Percentiles rank a stretch among this genome's conserved stretches.
Conservation (phyloP, 441 rosid genomes). For the Erysimum pusillum region DNA sequence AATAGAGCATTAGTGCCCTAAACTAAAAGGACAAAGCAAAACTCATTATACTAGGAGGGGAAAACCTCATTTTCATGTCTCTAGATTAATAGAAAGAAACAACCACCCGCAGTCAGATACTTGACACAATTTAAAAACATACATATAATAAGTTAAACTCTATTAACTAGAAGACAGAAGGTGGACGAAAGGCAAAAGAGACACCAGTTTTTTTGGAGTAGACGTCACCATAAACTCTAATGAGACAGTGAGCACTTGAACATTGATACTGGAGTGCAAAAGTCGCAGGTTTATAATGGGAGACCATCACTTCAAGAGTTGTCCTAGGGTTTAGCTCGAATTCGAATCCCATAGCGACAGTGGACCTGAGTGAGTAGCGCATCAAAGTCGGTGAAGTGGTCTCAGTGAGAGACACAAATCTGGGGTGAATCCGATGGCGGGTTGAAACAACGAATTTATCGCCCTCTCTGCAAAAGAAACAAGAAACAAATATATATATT, state of each 20-base stretch:
- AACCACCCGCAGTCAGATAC: too few relatives aligned
- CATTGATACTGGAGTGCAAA: neutral
- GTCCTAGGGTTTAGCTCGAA: neutral
- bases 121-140: too few relatives aligned
- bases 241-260: neutral
- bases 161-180: neutral
- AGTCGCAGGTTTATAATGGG: neutral
- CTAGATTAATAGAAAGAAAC: too few relatives aligned
- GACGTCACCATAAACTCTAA: neutral
- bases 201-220: neutral
- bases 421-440: neutral
- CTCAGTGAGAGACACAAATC: neutral
- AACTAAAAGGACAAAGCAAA: too few relatives aligned
- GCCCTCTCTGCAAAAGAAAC: neutral
- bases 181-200: neutral
- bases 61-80: too few relatives aligned
- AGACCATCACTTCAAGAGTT: neutral
- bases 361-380: neutral
- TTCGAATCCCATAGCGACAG: neutral
- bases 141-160: too few relatives aligned
- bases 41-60: too few relatives aligned
- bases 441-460: neutral
- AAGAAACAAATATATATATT: neutral
- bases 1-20: too few relatives aligned
- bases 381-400: neutral